A percentile compares a stretch with the other conserved stretches of the same genome.
phyloP scores from a whole-genome alignment of 2,329 filamentous ascomycete genomes.

The Zymoseptoria ardabiliae region DNA sequence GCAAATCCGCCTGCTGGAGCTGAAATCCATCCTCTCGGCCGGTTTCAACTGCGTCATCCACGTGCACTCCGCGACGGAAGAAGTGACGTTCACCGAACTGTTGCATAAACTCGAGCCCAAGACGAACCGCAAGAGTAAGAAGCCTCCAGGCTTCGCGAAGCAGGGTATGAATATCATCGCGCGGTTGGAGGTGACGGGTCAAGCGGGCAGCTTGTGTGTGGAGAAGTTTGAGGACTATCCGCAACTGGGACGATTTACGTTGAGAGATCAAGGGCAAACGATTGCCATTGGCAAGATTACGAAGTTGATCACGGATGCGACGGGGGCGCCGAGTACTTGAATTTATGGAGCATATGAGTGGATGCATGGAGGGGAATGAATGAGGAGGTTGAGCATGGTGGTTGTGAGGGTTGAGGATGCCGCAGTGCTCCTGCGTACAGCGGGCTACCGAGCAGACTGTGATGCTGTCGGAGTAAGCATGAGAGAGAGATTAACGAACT shows the following conservation, averaged over 20 bases:
- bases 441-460: background rate
- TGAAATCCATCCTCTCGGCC: conserved; percentile 87
- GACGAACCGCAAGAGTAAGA: conserved; percentile 87
- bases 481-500: background rate
- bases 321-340: background rate
- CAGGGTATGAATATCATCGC: conserved; percentile 83
- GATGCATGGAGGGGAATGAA: background rate
- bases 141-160: conserved; percentile 81
- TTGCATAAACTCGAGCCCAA: conserved; percentile 95
- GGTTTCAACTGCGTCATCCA: conserved; percentile 98
- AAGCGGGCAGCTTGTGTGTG: conserved; percentile 79
- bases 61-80: conserved; percentile 94
- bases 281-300: conserved; percentile 99
- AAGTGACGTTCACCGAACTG: conserved; percentile 82
- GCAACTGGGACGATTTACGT: conserved; percentile 83
- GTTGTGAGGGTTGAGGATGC: background rate
- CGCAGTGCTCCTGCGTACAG: background rate
- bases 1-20: conserved; percentile 88
- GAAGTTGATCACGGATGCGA: conserved; percentile 61
- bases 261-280: conserved; percentile 87
- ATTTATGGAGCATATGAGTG: background rate
- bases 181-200: conserved; percentile 77
- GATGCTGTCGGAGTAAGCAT: background rate
- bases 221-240: conserved; percentile 95
- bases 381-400: background rate